A percentile compares a stretch with the other conserved stretches of the same genome.
Evolutionary conservation across 148 eudicot species (phyloP).

Genomic region (Nyssa sinensis): DNA sequence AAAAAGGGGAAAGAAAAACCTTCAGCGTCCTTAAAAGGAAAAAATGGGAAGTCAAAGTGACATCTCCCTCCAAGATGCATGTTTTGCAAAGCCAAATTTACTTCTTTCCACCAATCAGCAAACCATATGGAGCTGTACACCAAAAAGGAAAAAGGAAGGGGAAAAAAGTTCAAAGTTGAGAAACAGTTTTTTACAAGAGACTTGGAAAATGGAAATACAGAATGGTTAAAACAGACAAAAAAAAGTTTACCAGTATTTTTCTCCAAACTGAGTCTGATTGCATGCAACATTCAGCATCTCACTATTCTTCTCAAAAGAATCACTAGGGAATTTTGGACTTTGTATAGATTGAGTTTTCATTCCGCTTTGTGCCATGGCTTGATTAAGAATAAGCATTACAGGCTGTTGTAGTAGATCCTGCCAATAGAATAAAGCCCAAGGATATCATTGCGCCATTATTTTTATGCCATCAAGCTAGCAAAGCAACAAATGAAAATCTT

Average conservation of each 20-base stretch:
- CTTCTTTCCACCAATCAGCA: conserved; percentile 49
- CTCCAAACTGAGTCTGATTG: conserved; percentile 37
- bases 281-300: conserved; percentile 38
- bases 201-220: background rate
- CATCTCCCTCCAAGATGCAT: conserved; percentile 23
- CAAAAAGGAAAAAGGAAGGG: conserved; percentile 12
- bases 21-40: conserved; percentile 30
- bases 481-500: background rate
- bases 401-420: conserved; percentile 87
- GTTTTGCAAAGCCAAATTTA: conserved; percentile 34
- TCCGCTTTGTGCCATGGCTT: conserved; percentile 44
- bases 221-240: background rate
- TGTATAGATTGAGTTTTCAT: conserved; percentile 24
- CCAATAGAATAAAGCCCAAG: conserved; percentile 1
- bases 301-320: conserved; percentile 35
- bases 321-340: conserved; percentile 21
- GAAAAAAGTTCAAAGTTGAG: conserved; percentile 2
- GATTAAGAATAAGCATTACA: conserved; percentile 53
- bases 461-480: background rate
- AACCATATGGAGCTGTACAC: conserved; percentile 63
- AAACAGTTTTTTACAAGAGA: background rate
- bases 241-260: conserved; percentile 38
- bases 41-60: conserved; percentile 20
- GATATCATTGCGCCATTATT: background rate
- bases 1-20: conserved; percentile 16